Percentiles rank a stretch among this genome's conserved stretches.
Evolutionary conservation across 2,329 filamentous ascomycete species (phyloP).

Genomic region (Bipolaris oryzae): DNA sequence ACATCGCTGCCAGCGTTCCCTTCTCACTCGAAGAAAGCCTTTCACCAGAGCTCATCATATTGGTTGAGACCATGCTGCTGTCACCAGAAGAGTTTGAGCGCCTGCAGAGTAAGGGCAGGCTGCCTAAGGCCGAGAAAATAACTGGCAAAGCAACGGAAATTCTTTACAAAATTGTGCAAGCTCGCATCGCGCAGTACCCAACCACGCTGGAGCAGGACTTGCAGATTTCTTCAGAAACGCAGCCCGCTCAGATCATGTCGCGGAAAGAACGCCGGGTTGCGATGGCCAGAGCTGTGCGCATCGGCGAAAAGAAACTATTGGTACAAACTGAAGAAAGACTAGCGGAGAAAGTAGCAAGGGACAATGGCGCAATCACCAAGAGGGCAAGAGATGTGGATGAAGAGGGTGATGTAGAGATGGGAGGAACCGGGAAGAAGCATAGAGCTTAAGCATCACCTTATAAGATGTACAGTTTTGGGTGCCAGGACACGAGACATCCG

Average conservation of each 20-base stretch:
- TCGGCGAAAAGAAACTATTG: constrained; percentile 74
- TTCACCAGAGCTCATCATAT: constrained; percentile 50
- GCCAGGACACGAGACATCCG: not conserved
- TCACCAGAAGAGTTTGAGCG: constrained; percentile 50
- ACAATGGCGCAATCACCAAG: constrained; percentile 26
- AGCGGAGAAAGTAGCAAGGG: constrained; percentile 39
- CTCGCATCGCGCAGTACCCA: constrained; percentile 56
- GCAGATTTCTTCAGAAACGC: constrained; percentile 52
- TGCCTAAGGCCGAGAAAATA: constrained; percentile 52
- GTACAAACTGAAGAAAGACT: constrained; percentile 56
- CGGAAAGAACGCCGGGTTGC: constrained; percentile 38
- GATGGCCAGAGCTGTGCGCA: constrained; percentile 71
- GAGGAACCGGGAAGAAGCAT: constrained; percentile 35
- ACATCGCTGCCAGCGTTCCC: constrained; percentile 51
- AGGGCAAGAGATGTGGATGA: constrained; percentile 34
- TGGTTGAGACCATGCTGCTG: constrained; percentile 55
- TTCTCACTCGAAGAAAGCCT: constrained; percentile 47
- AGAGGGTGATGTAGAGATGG: constrained; percentile 37
- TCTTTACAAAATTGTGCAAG: constrained; percentile 48
- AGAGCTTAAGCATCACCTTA: constrained; percentile 22
- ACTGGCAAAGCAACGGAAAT: constrained; percentile 49
- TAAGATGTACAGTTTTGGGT: not conserved
- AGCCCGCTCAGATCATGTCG: constrained; percentile 10
- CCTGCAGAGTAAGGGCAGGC: constrained; percentile 50
- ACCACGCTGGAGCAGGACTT: constrained; percentile 62